phyloP scores from a whole-genome alignment of 2,329 filamentous ascomycete species.

The Fusarium poae region DNA sequence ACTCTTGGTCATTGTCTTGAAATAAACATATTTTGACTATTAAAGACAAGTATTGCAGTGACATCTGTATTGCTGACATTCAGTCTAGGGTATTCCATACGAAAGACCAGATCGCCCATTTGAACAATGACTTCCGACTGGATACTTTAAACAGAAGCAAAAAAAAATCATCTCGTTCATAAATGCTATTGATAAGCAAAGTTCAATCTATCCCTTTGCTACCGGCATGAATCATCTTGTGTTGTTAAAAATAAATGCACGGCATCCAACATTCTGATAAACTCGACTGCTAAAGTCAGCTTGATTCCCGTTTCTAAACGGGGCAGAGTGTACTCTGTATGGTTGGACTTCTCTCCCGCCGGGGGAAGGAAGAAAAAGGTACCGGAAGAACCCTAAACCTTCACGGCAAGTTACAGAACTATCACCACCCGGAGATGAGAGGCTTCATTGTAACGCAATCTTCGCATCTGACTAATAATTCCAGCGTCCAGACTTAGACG shows the following conservation, averaged over 20 bases:
- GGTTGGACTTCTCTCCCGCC: background rate
- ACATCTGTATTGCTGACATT: background rate
- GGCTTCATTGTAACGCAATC: background rate
- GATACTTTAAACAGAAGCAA: background rate
- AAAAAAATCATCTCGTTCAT: background rate
- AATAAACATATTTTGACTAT: conserved; percentile 18
- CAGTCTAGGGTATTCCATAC: conserved; percentile 10
- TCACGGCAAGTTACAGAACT: background rate
- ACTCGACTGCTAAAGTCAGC: background rate
- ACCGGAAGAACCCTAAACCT: background rate
- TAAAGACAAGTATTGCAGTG: conserved; percentile 19
- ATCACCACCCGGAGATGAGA: background rate
- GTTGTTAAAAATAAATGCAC: background rate
- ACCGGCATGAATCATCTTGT: accelerated
- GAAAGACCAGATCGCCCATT: background rate
- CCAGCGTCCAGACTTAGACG: background rate
- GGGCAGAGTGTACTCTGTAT: too few relatives aligned
- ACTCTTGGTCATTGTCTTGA: background rate
- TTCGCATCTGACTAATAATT: accelerated
- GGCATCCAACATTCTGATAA: background rate
- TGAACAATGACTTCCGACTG: background rate
- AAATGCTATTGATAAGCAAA: accelerated
- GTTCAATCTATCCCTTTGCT: accelerated
- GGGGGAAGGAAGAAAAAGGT: background rate
- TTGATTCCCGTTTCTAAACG: too few relatives aligned